Percentiles rank a stretch among this genome's conserved stretches.
phyloP scores from a whole-genome alignment of 345 rosid species.

The Excoecaria cochinchinensis region DNA sequence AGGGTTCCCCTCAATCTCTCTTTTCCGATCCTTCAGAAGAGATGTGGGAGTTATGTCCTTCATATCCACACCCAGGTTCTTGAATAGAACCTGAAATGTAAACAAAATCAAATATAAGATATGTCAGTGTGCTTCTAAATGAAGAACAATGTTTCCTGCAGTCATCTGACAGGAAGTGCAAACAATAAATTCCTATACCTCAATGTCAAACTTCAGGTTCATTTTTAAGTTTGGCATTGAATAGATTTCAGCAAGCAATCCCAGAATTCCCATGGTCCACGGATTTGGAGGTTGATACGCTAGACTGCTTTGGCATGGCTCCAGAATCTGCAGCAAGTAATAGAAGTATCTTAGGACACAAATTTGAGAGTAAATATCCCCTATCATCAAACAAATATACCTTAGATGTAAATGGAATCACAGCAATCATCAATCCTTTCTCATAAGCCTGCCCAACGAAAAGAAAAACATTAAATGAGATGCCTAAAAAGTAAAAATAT shows the following conservation, averaged over 20 bases:
- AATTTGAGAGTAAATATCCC: constrained; percentile 16
- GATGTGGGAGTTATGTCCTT: constrained; percentile 86
- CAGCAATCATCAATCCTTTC: constrained; percentile 98
- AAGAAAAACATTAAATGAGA: constrained; percentile 3
- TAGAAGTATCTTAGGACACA: constrained; percentile 8
- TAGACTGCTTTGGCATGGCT: constrained; percentile 89
- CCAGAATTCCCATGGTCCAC: constrained; percentile 98
- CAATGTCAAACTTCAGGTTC: constrained; percentile 98
- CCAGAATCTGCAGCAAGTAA: constrained; percentile 59
- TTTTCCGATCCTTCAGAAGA: constrained; percentile 82
- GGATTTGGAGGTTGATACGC: constrained; percentile 99
- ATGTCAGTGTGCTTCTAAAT: neutral
- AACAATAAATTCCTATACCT: constrained; percentile 43
- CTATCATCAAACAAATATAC: constrained; percentile 31
- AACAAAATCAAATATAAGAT: neutral
- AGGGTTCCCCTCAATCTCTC: constrained; percentile 96
- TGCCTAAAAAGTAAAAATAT: neutral
- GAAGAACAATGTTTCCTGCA: neutral
- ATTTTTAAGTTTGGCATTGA: constrained; percentile 96
- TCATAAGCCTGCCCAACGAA: constrained; percentile 73
- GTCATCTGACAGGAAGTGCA: neutral
- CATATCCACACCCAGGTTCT: constrained; percentile 85
- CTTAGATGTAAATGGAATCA: constrained; percentile 98
- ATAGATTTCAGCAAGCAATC: constrained; percentile 88
- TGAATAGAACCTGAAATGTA: constrained; percentile 68